Percentiles rank a stretch among this genome's conserved stretches.
These are phyloP conservation scores for Strobilomyces confusus DNA, from an alignment of 768 basidiomycete genomes.

Conservation along the genomic window DNA sequence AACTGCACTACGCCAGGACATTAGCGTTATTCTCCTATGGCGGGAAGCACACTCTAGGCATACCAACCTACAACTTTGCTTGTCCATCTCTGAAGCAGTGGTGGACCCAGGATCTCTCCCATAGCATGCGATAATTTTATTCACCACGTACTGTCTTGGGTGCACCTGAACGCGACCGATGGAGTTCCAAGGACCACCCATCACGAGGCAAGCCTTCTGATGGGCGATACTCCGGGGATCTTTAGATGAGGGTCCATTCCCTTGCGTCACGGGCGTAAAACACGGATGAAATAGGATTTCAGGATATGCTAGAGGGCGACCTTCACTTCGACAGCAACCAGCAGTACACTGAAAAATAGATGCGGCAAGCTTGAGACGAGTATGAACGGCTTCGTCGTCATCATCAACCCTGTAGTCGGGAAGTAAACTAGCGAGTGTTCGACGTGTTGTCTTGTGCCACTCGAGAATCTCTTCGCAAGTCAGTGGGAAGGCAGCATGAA, in stretches of 20 bases:
- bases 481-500: conserved; percentile 14
- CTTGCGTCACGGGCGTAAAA: conserved; percentile 14
- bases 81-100: conserved; percentile 27
- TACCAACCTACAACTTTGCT: conserved; percentile 11
- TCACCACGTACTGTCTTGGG: conserved; percentile 12
- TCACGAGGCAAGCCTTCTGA: conserved; percentile 20
- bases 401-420: conserved; percentile 16
- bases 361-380: conserved; percentile 26
- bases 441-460: conserved; percentile 26
- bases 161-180: conserved; percentile 19
- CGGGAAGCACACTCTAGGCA: conserved; percentile 17
- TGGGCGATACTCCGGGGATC: conserved; percentile 20
- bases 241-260: conserved; percentile 9
- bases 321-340: conserved; percentile 13
- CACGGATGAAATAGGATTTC: conserved; percentile 29
- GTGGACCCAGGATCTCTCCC: conserved; percentile 23
- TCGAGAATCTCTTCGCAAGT: conserved; percentile 18
- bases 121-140: conserved; percentile 16
- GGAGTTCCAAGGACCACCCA: conserved; percentile 25
- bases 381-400: conserved; percentile 13
- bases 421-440: conserved; percentile 28
- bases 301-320: conserved; percentile 19
- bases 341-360: conserved; percentile 25
- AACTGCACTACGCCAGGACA: conserved; percentile 27
- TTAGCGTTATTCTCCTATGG: conserved; percentile 2